A percentile compares a stretch with the other conserved stretches of the same genome.
Evolutionary conservation across 1,284 basidiomycete genomes (phyloP).

Genomic region (Heterobasidion annosum): DNA sequence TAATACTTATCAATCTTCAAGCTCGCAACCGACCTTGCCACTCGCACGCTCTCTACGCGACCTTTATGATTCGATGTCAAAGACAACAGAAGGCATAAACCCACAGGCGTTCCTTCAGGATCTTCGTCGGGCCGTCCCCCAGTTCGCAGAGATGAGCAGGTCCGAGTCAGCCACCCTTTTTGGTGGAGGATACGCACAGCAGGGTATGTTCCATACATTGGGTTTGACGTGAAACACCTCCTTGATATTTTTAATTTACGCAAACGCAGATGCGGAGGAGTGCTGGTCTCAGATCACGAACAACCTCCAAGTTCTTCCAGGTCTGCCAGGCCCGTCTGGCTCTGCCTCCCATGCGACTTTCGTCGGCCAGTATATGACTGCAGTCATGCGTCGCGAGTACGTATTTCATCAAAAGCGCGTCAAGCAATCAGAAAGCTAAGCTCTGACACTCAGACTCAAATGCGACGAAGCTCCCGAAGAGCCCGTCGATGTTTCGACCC

Average conservation of each 20-base stretch:
- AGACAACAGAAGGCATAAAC: slow-evolving; percentile 72
- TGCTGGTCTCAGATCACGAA: slow-evolving; percentile 86
- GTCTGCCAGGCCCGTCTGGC: slow-evolving; percentile 25
- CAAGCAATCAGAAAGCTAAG: neutral
- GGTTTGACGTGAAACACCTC: too few relatives aligned
- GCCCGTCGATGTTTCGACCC: slow-evolving; percentile 49
- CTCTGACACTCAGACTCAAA: slow-evolving; percentile 42
- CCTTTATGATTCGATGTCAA: slow-evolving; percentile 65
- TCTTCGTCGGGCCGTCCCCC: slow-evolving; percentile 78
- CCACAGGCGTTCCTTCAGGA: slow-evolving; percentile 68
- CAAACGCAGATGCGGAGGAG: slow-evolving; percentile 94
- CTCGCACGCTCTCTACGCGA: slow-evolving; percentile 60
- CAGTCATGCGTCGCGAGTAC: slow-evolving; percentile 77
- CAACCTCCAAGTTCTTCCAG: slow-evolving; percentile 60
- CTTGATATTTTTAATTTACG: neutral
- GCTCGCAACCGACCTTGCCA: slow-evolving; percentile 7
- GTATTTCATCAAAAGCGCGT: slow-evolving; percentile 20
- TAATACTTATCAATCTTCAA: neutral
- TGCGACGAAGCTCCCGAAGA: slow-evolving; percentile 82
- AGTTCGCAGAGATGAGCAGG: slow-evolving; percentile 72
- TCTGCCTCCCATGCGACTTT: slow-evolving; percentile 39
- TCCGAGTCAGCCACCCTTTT: slow-evolving; percentile 1
- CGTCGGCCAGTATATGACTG: slow-evolving; percentile 81
- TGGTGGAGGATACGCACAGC: slow-evolving; percentile 66
- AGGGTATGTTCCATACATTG: slow-evolving; percentile 41